A percentile compares a stretch with the other conserved stretches of the same genome.
Conservation (phyloP, 139 green algal species). For the Nannochloris sp. region DNA sequence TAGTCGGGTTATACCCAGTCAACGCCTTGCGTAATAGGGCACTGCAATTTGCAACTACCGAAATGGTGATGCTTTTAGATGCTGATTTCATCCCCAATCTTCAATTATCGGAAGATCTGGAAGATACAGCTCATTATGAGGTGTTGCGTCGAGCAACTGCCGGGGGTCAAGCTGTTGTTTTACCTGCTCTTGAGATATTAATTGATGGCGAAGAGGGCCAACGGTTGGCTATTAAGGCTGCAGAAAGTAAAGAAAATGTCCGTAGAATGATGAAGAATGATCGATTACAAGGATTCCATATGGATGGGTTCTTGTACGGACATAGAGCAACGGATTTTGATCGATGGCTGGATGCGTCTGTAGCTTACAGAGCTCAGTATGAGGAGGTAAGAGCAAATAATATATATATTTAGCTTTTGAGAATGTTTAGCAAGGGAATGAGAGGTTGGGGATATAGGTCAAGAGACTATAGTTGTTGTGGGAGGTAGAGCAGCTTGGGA, state of each 20-base stretch:
- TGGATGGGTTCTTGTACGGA: constrained; percentile 10
- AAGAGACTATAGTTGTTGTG: not conserved
- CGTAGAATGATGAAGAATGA: not conserved
- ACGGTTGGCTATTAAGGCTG: constrained; percentile 3
- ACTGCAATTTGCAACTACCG: constrained; percentile 8
- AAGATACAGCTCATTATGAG: constrained; percentile 2
- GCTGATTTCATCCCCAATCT: constrained; percentile 29
- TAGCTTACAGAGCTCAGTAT: constrained; percentile 15
- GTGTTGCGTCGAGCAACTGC: constrained; percentile 4
- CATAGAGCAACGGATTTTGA: constrained; percentile 25
- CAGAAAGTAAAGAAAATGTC: constrained; percentile 5
- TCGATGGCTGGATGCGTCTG: constrained; percentile 17
- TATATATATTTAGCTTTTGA: not conserved
- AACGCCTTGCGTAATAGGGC: constrained; percentile 35
- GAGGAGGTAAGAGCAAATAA: not conserved
- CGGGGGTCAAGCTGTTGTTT: constrained; percentile 20
- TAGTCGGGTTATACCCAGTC: constrained; percentile 27
- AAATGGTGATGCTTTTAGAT: constrained; percentile 31
- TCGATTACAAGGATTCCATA: constrained; percentile 19
- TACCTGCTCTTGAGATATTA: constrained; percentile 26
- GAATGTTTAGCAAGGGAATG: not conserved
- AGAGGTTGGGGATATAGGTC: not conserved
- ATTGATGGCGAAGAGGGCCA: constrained; percentile 11
- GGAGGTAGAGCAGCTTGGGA: too few relatives aligned
- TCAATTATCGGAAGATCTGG: constrained; percentile 13